These are phyloP conservation scores for Entamoeba nuttalli DNA, from an alignment of 208 protist genomes.

Conservation along the genomic window DNA sequence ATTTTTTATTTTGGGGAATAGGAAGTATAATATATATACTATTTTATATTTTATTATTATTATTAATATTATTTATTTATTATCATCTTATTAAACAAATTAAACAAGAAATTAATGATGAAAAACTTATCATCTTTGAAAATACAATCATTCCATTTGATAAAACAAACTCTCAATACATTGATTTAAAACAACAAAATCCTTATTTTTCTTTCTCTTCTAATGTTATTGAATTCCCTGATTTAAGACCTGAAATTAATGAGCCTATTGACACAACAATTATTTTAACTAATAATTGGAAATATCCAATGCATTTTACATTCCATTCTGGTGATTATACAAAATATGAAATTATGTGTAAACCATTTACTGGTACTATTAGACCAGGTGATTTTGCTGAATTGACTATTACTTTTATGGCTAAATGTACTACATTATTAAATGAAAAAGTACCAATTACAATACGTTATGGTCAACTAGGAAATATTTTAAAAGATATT, in stretches of 20 bases:
- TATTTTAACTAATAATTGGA: neutral
- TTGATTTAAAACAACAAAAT: neutral
- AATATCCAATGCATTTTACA: neutral
- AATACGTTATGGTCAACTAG: neutral
- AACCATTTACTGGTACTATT: neutral
- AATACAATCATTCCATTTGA: neutral
- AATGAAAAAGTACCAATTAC: neutral
- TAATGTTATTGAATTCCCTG: neutral
- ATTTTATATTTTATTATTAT: neutral
- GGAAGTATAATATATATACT: neutral
- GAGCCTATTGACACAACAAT: neutral
- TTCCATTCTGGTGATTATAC: neutral
- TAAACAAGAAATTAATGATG: neutral
- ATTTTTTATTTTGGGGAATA: neutral
- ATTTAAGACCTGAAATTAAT: neutral
- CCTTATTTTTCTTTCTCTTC: neutral
- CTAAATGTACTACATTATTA: neutral
- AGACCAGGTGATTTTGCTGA: neutral
- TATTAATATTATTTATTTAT: neutral
- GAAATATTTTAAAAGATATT: neutral
- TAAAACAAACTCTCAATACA: neutral
- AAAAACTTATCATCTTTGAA: neutral
- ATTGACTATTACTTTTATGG: neutral
- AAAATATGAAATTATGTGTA: neutral
- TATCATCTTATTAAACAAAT: neutral